Evolutionary conservation across 176 grass and related monocot genomes (phyloP).

Genomic region (Paspalum notatum): DNA sequence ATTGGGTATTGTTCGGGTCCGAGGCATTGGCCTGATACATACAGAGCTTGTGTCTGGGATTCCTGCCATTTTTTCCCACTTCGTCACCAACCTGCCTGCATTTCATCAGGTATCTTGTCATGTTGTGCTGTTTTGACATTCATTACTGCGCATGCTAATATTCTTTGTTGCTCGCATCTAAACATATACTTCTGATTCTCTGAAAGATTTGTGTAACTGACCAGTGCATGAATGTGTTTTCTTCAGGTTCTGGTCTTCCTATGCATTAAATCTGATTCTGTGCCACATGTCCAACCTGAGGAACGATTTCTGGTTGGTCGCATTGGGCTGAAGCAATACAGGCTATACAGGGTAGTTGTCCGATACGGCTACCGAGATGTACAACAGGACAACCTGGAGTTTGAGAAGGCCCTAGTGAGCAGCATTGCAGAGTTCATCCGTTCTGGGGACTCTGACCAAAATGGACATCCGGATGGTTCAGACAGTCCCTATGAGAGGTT

Average conservation of each 20-base stretch:
- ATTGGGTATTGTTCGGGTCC: slow-evolving; percentile 84
- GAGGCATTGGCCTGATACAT: slow-evolving; percentile 88
- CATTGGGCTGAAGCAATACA: slow-evolving; percentile 72
- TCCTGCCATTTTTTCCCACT: slow-evolving; percentile 92
- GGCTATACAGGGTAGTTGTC: slow-evolving; percentile 82
- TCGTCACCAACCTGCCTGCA: slow-evolving; percentile 93
- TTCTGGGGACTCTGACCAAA: slow-evolving; percentile 41
- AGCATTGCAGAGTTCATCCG: slow-evolving; percentile 93
- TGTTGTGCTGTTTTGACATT: not conserved
- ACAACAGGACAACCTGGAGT: slow-evolving; percentile 70
- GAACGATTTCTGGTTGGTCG: slow-evolving; percentile 78
- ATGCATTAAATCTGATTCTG: slow-evolving; percentile 71
- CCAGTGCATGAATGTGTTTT: not conserved
- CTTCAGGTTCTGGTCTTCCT: slow-evolving; percentile 82
- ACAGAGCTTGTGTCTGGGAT: slow-evolving; percentile 85
- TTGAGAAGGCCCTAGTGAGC: slow-evolving; percentile 84
- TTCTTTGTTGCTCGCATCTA: not conserved
- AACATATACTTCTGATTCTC: not conserved
- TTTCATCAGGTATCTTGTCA: slow-evolving; percentile 83
- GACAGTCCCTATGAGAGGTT: slow-evolving; percentile 59
- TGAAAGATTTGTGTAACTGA: not conserved
- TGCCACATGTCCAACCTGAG: slow-evolving; percentile 63
- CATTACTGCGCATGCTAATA: not conserved
- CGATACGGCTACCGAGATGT: slow-evolving; percentile 84
- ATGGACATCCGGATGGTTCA: slow-evolving; percentile 34